Percentiles rank a stretch among this genome's conserved stretches.
Conservation (phyloP, 495 filamentous ascomycete genomes). For the Pyronema omphalodes region DNA sequence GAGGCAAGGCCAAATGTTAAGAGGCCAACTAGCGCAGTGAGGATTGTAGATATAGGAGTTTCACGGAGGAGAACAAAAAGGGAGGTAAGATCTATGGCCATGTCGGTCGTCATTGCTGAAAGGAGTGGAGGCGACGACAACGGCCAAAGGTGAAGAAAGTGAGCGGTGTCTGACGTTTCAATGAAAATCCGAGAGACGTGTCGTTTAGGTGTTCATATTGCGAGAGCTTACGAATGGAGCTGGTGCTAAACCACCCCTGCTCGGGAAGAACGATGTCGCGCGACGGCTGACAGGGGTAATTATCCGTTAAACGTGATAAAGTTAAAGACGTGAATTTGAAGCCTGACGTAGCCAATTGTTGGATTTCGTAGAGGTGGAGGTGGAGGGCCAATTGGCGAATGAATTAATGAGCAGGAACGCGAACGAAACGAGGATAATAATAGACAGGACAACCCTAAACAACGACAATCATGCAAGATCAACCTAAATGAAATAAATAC, state of each 20-base stretch:
- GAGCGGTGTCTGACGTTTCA: neutral
- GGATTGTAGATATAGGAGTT: neutral
- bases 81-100: neutral
- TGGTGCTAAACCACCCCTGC: neutral
- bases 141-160: neutral
- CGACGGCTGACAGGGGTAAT: too few species aligned
- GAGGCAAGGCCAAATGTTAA: neutral
- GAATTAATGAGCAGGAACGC: too few species aligned
- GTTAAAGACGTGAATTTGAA: too few species aligned
- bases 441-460: too few species aligned
- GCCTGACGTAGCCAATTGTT: too few species aligned
- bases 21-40: neutral
- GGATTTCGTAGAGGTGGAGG: too few species aligned
- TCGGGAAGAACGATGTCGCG: too few species aligned
- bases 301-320: too few species aligned
- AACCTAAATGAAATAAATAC: too few species aligned
- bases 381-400: too few species aligned
- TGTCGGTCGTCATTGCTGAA: neutral
- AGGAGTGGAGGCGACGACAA: neutral
- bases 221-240: neutral
- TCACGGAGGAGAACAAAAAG: neutral
- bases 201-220: neutral
- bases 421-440: too few species aligned
- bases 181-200: neutral
- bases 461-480: too few species aligned